Conservation (phyloP, 208 protist genomes). For the Vickermania spadyakhi region DNA sequence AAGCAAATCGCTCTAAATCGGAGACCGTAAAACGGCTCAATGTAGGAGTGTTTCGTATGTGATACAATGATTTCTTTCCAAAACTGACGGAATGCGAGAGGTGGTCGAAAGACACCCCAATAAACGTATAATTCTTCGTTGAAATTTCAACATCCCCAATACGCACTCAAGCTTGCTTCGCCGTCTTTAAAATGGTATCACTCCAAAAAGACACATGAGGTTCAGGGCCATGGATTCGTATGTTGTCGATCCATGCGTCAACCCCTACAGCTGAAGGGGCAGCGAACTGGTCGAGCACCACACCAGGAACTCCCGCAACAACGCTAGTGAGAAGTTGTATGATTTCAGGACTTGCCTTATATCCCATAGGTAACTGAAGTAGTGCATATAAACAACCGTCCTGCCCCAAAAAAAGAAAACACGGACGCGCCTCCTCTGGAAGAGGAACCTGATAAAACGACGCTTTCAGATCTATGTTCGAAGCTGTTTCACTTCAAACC, state of each 20-base stretch:
- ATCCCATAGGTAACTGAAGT: not conserved
- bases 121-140: not conserved
- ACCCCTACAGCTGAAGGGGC: not conserved
- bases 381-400: not conserved
- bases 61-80: not conserved
- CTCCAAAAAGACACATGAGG: not conserved
- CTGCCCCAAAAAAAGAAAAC: not conserved
- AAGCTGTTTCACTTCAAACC: not conserved
- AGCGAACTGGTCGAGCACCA: not conserved
- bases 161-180: not conserved
- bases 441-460: not conserved
- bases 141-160: not conserved
- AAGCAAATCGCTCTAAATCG: not conserved
- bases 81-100: no score
- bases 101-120: not conserved
- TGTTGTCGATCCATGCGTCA: conserved; percentile 2
- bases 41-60: not conserved
- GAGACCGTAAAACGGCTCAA: not conserved
- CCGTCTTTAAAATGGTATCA: not conserved
- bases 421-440: not conserved
- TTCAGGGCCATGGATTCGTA: not conserved
- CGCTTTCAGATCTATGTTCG: not conserved
- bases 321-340: not conserved
- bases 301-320: not conserved
- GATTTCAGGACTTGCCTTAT: not conserved